A percentile compares a stretch with the other conserved stretches of the same genome.
These are phyloP conservation scores for Lichtheimia corymbifera DNA, from an alignment of 371 early-diverging fungal species.

Conservation along the genomic window DNA sequence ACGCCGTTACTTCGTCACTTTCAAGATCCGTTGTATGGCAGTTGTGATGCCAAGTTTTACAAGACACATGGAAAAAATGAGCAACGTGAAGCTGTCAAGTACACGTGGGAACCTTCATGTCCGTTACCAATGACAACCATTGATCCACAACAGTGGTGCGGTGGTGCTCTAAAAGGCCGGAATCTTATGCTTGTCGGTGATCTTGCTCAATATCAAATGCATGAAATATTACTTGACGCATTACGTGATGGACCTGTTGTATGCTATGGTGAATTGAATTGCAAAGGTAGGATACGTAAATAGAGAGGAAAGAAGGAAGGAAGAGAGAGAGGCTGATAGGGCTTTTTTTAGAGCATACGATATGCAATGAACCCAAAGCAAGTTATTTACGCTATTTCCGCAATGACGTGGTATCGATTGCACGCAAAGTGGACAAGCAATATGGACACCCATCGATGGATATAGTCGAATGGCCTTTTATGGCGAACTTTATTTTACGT, in stretches of 20 bases:
- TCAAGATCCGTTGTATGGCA: conserved; percentile 44
- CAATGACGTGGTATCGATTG: conserved; percentile 55
- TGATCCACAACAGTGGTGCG: conserved; percentile 32
- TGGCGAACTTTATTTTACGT: conserved; percentile 32
- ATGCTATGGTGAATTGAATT: conserved; percentile 60
- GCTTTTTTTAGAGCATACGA: conserved; percentile 37
- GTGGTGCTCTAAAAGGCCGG: conserved; percentile 26
- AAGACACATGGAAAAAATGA: conserved; percentile 7
- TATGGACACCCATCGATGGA: conserved; percentile 39
- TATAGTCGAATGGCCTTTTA: conserved; percentile 55
- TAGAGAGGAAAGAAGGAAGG: not conserved
- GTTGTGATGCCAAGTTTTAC: conserved; percentile 30
- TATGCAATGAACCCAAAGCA: conserved; percentile 31
- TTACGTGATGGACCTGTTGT: conserved; percentile 48
- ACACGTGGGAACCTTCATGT: conserved; percentile 15
- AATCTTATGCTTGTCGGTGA: conserved; percentile 58
- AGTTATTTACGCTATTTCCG: conserved; percentile 48
- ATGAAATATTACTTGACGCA: conserved; percentile 53
- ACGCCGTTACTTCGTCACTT: conserved; percentile 21
- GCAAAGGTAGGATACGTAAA: conserved; percentile 40
- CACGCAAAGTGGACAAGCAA: conserved; percentile 30
- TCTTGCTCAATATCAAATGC: conserved; percentile 55
- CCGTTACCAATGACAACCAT: conserved; percentile 4
- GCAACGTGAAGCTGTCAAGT: conserved; percentile 6
- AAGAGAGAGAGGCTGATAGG: not conserved